Evolutionary conservation across 164 flowering plant species (phyloP).

Genomic region (Brasenia schreberi): DNA sequence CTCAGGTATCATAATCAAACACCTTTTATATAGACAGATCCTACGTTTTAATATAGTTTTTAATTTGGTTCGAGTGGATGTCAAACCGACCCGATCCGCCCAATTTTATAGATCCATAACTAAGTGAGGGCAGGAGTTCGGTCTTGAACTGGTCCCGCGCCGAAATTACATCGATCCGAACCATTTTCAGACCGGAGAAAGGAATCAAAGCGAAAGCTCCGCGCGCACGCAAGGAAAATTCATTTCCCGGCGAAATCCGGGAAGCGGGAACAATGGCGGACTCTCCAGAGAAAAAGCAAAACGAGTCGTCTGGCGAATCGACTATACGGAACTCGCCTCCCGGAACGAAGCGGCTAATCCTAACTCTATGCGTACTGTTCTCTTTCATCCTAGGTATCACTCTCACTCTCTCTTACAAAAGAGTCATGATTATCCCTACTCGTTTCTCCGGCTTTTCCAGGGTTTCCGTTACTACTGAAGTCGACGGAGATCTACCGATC

Average conservation of each 20-base stretch:
- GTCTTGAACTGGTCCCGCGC: too few relatives aligned
- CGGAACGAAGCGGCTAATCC: conserved; percentile 59
- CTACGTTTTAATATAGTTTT: too few relatives aligned
- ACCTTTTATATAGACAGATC: too few relatives aligned
- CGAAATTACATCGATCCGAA: too few relatives aligned
- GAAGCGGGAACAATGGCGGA: not conserved
- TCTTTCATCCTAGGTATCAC: conserved; percentile 65
- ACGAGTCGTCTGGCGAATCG: conserved; percentile 27
- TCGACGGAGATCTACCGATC: conserved; percentile 82
- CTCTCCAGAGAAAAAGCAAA: not conserved
- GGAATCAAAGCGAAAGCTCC: too few relatives aligned
- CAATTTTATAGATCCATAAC: too few relatives aligned
- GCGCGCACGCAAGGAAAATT: too few relatives aligned
- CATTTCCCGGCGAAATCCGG: not conserved
- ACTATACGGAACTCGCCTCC: conserved; percentile 52
- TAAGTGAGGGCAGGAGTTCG: too few relatives aligned
- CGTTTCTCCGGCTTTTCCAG: conserved; percentile 18
- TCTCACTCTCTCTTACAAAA: not conserved
- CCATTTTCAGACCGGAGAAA: too few relatives aligned
- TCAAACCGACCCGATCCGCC: too few relatives aligned
- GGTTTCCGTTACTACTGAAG: conserved; percentile 63
- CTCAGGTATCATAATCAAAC: too few relatives aligned
- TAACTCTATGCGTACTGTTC: conserved; percentile 52
- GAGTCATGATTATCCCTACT: not conserved
- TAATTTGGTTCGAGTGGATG: too few relatives aligned